These are phyloP conservation scores for Trichoderma atrobrunneum DNA, from an alignment of 2,329 filamentous ascomycete genomes.

Conservation along the genomic window DNA sequence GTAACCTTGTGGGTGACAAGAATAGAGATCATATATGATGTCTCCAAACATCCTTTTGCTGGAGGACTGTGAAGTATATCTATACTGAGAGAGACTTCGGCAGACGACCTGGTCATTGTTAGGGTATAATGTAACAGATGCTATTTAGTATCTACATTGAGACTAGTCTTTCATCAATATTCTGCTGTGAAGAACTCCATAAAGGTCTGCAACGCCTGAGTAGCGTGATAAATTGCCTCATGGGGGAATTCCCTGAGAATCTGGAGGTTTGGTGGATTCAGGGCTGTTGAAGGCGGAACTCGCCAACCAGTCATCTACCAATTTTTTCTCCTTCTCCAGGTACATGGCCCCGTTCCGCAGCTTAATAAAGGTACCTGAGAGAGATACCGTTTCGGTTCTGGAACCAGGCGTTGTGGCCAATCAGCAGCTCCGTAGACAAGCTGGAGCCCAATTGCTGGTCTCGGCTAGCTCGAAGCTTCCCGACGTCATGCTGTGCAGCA, in stretches of 20 bases:
- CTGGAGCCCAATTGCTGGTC: constrained; percentile 1
- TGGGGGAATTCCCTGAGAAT: background rate
- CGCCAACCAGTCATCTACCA: background rate
- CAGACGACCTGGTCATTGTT: too few species aligned
- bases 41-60: too few species aligned
- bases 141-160: background rate
- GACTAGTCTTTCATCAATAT: background rate
- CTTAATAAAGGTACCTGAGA: background rate
- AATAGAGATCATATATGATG: too few species aligned
- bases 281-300: background rate
- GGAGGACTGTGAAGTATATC: too few species aligned
- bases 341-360: background rate
- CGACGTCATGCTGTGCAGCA: background rate
- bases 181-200: background rate
- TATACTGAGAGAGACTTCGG: too few species aligned
- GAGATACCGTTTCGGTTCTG: background rate
- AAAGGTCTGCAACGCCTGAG: background rate
- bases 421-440: background rate
- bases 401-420: background rate
- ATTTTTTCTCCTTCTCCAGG: background rate
- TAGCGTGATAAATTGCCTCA: background rate
- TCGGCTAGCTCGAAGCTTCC: background rate
- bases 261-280: background rate
- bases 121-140: background rate
- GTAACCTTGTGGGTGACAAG: too few species aligned